Conservation (phyloP, 2,329 filamentous ascomycete species). For the Teratosphaeria viscida region DNA sequence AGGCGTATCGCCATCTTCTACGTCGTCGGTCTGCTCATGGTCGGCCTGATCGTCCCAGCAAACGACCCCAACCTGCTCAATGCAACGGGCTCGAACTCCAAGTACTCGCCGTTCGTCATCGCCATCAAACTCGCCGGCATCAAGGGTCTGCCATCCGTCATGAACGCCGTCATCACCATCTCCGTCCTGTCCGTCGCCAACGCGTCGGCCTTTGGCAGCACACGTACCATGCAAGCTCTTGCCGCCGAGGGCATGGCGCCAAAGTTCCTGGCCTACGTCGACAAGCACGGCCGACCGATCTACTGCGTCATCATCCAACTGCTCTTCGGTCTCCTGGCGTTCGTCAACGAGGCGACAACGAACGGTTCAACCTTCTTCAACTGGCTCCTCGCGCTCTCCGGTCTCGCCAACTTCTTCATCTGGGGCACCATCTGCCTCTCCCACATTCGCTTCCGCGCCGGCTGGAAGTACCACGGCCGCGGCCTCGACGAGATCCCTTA, state of each 20-base stretch:
- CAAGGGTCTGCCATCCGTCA: conserved; percentile 34
- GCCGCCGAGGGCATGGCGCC: conserved; percentile 56
- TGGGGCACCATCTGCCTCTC: conserved; percentile 61
- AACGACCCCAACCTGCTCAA: conserved; percentile 41
- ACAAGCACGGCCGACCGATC: conserved; percentile 75
- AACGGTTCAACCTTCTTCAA: conserved; percentile 57
- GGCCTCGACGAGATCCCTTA: conserved; percentile 57
- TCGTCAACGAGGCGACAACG: conserved; percentile 56
- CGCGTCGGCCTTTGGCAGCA: conserved; percentile 49
- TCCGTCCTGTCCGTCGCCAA: conserved; percentile 46
- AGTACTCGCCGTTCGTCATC: conserved; percentile 53
- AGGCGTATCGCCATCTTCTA: conserved; percentile 24
- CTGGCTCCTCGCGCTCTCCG: conserved; percentile 70
- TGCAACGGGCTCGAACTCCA: conserved; percentile 25
- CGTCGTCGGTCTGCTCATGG: conserved; percentile 23
- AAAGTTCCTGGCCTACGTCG: conserved; percentile 50
- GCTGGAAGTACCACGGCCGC: conserved; percentile 61
- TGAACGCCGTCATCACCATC: conserved; percentile 41
- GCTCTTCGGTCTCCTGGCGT: conserved; percentile 61
- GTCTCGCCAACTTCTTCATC: conserved; percentile 61
- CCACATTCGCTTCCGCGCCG: conserved; percentile 60
- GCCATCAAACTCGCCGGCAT: conserved; percentile 38
- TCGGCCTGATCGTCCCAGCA: conserved; percentile 25
- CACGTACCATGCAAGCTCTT: conserved; percentile 77
- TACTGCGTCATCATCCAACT: conserved; percentile 52